A percentile compares a stretch with the other conserved stretches of the same genome.
Conservation (phyloP, 1,284 basidiomycete genomes). For the Microstroma glucosiphilum region DNA sequence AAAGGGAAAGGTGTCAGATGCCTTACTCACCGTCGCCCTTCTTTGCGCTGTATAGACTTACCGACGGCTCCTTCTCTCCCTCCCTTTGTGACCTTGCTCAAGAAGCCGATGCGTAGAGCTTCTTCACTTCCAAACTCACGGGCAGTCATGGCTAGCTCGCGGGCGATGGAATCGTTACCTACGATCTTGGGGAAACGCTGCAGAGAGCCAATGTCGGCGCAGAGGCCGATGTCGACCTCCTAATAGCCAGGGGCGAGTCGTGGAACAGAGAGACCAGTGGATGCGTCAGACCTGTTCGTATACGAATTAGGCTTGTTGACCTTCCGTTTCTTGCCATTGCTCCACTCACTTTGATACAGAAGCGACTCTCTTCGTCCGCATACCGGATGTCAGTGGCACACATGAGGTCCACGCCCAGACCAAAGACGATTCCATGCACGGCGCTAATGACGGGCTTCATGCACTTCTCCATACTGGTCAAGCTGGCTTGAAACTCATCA, state of each 20-base stretch:
- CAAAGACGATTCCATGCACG: constrained; percentile 68
- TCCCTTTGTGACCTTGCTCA: constrained; percentile 69
- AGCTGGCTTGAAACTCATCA: constrained; percentile 47
- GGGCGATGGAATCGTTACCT: constrained; percentile 69
- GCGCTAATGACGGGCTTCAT: constrained; percentile 79
- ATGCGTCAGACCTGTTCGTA: too few relatives aligned
- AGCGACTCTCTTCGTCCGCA: constrained; percentile 61
- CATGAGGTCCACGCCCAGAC: constrained; percentile 69
- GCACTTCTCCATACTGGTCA: constrained; percentile 57
- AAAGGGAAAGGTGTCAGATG: background rate
- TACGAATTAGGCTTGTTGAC: background rate
- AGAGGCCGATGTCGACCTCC: constrained; percentile 85
- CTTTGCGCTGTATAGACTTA: constrained; percentile 14
- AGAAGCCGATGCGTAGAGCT: constrained; percentile 67
- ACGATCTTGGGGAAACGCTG: constrained; percentile 75
- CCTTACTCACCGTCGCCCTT: background rate
- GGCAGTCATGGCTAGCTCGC: constrained; percentile 74
- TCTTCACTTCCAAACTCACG: constrained; percentile 66
- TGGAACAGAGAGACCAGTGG: too few relatives aligned
- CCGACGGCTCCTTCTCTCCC: constrained; percentile 57
- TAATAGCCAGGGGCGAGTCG: background rate
- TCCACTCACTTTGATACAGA: constrained; percentile 62
- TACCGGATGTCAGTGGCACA: constrained; percentile 75
- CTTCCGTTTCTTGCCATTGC: background rate
- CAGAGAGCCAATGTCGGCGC: constrained; percentile 83